phyloP scores from a whole-genome alignment of 352 stramenopile genomes.

The Pythium vanterpoolii region DNA sequence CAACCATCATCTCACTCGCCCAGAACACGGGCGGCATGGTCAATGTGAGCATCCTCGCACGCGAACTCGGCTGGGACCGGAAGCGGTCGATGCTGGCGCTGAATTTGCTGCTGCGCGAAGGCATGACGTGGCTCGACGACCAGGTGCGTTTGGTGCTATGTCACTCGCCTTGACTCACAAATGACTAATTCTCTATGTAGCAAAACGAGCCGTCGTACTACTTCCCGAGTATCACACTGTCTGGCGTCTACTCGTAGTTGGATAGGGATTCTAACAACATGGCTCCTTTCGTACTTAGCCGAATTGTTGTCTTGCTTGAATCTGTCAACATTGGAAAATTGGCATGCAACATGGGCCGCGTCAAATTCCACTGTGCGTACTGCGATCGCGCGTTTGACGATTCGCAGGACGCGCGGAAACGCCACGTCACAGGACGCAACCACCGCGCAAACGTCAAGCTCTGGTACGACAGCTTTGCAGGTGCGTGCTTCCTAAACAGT shows the following conservation, averaged over 20 bases:
- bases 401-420: conserved; percentile 60
- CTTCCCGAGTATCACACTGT: conserved; percentile 85
- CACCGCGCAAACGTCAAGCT: conserved; percentile 84
- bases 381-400: conserved; percentile 83
- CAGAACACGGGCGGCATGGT: conserved; percentile 88
- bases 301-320: neutral
- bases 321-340: neutral
- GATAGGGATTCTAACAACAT: neutral
- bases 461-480: conserved; percentile 79
- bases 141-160: conserved; percentile 38
- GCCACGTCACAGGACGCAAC: conserved; percentile 63
- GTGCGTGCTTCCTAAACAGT: too few species aligned
- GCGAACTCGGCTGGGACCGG: conserved; percentile 85
- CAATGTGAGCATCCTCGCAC: conserved; percentile 78
- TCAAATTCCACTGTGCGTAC: conserved; percentile 69
- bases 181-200: neutral
- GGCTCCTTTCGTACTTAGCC: conserved; percentile 22
- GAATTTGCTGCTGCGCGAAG: conserved; percentile 90
- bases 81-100: conserved; percentile 92
- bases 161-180: neutral
- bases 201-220: conserved; percentile 73
- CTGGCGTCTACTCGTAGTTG: conserved; percentile 63
- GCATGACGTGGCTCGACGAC: conserved; percentile 97
- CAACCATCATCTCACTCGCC: conserved; percentile 88
- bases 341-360: conserved; percentile 37